phyloP scores from a whole-genome alignment of 1,284 basidiomycete genomes.

The Termitomyces sp. region DNA sequence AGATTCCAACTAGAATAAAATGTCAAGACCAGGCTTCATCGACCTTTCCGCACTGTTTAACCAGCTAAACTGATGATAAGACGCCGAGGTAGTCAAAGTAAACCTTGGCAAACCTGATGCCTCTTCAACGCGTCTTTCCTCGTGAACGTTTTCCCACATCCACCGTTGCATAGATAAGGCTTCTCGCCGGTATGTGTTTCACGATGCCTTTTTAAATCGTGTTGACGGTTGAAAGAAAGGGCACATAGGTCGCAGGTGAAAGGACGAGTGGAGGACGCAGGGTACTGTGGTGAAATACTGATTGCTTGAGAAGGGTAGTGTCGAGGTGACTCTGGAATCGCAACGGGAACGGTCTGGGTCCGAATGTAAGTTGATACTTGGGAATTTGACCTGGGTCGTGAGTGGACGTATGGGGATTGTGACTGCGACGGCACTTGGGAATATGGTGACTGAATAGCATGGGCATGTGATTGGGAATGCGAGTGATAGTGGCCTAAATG shows the following conservation, averaged over 20 bases:
- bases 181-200: conserved; percentile 80
- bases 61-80: conserved; percentile 45
- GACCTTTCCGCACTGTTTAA: conserved; percentile 70
- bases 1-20: conserved; percentile 5
- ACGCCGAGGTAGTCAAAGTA: conserved; percentile 11
- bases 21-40: conserved; percentile 45
- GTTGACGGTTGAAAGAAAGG: conserved; percentile 77
- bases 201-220: conserved; percentile 75
- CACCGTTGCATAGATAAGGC: conserved; percentile 73
- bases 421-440: conserved; percentile 15
- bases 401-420: conserved; percentile 16
- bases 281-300: conserved; percentile 47
- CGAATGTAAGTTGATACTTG: conserved; percentile 18
- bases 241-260: conserved; percentile 75
- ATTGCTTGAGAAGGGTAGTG: conserved; percentile 27
- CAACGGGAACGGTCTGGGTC: conserved; percentile 14
- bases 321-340: conserved; percentile 15
- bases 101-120: conserved; percentile 54
- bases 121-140: conserved; percentile 78
- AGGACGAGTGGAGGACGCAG: conserved; percentile 62
- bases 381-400: conserved; percentile 21
- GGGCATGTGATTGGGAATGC: conserved; percentile 22
- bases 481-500: conserved; percentile 18
- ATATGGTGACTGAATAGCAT: conserved; percentile 15
- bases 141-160: conserved; percentile 79